A percentile compares a stretch with the other conserved stretches of the same genome.
Evolutionary conservation across 305 asterid genomes (phyloP).

Genomic region (Petunia hybrid): DNA sequence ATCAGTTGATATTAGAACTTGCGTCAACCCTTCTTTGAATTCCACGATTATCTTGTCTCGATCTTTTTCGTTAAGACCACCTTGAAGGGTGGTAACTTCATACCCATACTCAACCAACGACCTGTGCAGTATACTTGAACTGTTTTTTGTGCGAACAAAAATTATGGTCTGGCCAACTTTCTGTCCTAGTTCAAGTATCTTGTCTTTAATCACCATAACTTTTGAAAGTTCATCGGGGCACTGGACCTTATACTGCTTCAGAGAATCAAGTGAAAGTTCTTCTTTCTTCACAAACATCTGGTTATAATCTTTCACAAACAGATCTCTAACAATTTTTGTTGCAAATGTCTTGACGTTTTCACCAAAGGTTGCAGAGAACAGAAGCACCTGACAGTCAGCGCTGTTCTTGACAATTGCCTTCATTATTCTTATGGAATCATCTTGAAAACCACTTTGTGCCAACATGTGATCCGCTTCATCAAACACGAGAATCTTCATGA

Average conservation of each 20-base stretch:
- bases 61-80: constrained; percentile 71
- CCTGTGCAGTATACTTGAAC: constrained; percentile 64
- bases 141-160: constrained; percentile 65
- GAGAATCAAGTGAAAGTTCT: constrained; percentile 80
- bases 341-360: constrained; percentile 76
- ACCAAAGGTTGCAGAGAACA: constrained; percentile 92
- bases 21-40: constrained; percentile 91
- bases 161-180: constrained; percentile 90
- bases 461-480: constrained; percentile 99
- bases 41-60: constrained; percentile 82
- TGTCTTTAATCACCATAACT: constrained; percentile 76
- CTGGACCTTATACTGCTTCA: constrained; percentile 86
- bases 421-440: constrained; percentile 80
- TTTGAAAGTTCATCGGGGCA: constrained; percentile 94
- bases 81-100: constrained; percentile 94
- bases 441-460: constrained; percentile 85
- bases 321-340: constrained; percentile 67
- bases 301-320: constrained; percentile 74
- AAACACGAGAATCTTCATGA: constrained; percentile 87
- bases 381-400: constrained; percentile 85
- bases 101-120: constrained; percentile 68
- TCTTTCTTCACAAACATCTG: constrained; percentile 91
- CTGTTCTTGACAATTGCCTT: constrained; percentile 59
- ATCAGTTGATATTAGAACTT: constrained; percentile 92
- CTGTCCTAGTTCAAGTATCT: constrained; percentile 84